Evolutionary conservation across 352 stramenopile species (phyloP), one percentile per base, ranked within the genome.

Genomic region (Phytophthora aleatoria): DNA sequence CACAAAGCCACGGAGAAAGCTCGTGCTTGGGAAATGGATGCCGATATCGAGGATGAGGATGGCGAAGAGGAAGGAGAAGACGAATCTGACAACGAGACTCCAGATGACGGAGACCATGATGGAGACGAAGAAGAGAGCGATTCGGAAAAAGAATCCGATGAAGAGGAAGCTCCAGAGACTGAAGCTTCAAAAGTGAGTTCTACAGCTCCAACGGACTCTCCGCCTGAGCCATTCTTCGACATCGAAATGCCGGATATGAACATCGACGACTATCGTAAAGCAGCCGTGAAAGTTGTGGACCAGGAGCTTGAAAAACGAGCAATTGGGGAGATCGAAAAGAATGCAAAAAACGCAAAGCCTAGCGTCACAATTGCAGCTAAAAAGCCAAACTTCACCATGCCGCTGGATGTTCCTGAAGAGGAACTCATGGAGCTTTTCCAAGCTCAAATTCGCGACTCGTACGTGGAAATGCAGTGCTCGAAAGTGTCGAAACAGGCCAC

Each of bases 381-480:
- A 20, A 61, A 71, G 9, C 33, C 42, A 2, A 71, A 57, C 10
- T 67, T 75, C 36, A 67, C 36, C 43, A 71, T 62, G 57, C 71
- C 57, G 15, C 43, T 61, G 56, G 54, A 65, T 15, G 62, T 78
- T 31, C 44, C 71, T 15, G 61, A 78, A 51, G 80, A 89, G 24
- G 76, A 85, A 62, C 52, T 89, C 0, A 39, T 79, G 0, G 64
- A 74, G 28, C 67, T 86, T 12, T 87, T 78, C 31, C 77, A 86
- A 53, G 52, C 61, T 5, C 74, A 78, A 5, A 54, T 85, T 7
- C 77, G 80, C 0, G 74, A 76, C 26, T 68, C 71, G 15, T 89
- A 86, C 57, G 73, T 84, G 2, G 67, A 73, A 1, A 81, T 86
- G 63, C 72, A 80, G 28, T 85, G 75, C 43, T 45, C 76, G 10